Evolutionary conservation across 2,329 filamentous ascomycete genomes (phyloP), one percentile per base, ranked within the genome.

Genomic region (Cyphellophora europaea): DNA sequence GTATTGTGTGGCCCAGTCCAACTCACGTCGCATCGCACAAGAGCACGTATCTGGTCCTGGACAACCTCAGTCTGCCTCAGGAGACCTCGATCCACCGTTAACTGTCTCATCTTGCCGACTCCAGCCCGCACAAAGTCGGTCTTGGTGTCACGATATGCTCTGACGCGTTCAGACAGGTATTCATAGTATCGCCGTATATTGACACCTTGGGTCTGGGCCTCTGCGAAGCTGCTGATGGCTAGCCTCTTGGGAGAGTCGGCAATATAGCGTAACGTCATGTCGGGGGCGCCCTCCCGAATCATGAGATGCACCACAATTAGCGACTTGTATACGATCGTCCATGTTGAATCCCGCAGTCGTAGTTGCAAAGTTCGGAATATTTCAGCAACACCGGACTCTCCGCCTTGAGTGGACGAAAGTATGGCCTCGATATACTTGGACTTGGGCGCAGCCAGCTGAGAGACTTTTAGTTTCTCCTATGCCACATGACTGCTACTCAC

Each of bases 351-450:
- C 56, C 87, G 81, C 48, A 98, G 64, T 34, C 91, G 78, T 57
- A 86, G 77, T 56, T 93, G 87, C 36, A 98, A 69, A 27, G 87
- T 85, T 42, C 91, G 80, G 59, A 98, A 96, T 54, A 98, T 84
- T 65, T 98, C 91, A 41, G 81, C 89, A 41, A 98, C 86, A 48
- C 89, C 91, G 35, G 85, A 83, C 63, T 98, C 91, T 49, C 88
- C 91, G 14, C 87, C 82, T 63, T 95, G 86, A 23, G 91, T 98
- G 44, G 91, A 89, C 48, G 95, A 74, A 38, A 98, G 74, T 55
- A 98, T 95, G 57, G 95, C 87, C 61, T 98, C 91, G 67, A 98
- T 93, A 67, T 96, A 98, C 65, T 98, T 98, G 37, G 89, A 91
- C 67, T 98, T 98, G 33, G 91, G 91, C 43, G 91, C 85, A 49